Conservation (phyloP, 192 early-diverging fungal genomes). For the Podila epicladia region DNA sequence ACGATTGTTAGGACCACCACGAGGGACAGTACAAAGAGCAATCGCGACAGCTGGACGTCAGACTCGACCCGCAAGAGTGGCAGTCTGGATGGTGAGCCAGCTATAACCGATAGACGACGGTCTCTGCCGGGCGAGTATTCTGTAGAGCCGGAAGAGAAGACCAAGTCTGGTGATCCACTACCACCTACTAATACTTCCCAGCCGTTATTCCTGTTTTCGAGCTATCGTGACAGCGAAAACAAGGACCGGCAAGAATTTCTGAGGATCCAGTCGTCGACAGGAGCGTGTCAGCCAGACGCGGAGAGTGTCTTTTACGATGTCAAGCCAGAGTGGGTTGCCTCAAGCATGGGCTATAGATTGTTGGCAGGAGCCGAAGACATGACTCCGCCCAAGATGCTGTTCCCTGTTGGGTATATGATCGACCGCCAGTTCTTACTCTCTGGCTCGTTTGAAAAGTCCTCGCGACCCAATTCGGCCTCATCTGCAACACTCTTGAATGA, state of each 20-base stretch:
- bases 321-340: conserved; percentile 36
- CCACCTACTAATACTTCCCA: conserved; percentile 6
- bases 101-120: not conserved
- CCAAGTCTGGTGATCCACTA: not conserved
- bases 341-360: conserved; percentile 5
- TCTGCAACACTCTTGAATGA: conserved; percentile 1
- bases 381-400: conserved; percentile 27
- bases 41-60: conserved; percentile 1
- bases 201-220: conserved; percentile 23
- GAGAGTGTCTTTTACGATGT: conserved; percentile 4
- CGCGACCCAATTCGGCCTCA: not conserved
- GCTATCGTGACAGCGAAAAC: not conserved
- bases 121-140: not conserved
- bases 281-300: not conserved
- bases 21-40: not conserved
- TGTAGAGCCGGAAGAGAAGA: not conserved
- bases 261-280: conserved; percentile 19
- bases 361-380: conserved; percentile 9
- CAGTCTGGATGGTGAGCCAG: not conserved
- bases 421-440: conserved; percentile 29
- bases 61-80: not conserved
- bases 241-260: conserved; percentile 24
- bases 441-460: not conserved
- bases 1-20: not conserved
- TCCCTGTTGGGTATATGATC: conserved; percentile 26